phyloP scores from a whole-genome alignment of 495 filamentous ascomycete species.

The Neurospora tetrasperma region DNA sequence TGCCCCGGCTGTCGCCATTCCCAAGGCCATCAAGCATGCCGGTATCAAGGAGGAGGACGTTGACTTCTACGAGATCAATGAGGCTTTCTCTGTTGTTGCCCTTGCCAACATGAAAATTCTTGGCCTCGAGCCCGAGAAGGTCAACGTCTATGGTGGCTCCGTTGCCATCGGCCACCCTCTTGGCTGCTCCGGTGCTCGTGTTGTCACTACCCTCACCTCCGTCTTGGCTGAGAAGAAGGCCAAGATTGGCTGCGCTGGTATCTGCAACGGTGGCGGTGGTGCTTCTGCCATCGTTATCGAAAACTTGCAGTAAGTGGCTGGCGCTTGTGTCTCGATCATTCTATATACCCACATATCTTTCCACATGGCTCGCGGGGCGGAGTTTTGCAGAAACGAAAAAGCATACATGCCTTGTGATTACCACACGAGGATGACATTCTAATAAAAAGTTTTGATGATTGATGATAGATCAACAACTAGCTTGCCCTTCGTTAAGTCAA shows the following conservation, averaged over 20 bases:
- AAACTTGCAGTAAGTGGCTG: constrained; percentile 39
- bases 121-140: constrained; percentile 65
- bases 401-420: background rate
- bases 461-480: constrained; percentile 12
- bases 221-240: constrained; percentile 82
- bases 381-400: background rate
- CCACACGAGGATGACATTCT: constrained; percentile 7
- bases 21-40: constrained; percentile 91
- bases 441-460: constrained; percentile 7
- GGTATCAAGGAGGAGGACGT: constrained; percentile 61
- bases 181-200: constrained; percentile 85
- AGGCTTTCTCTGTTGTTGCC: constrained; percentile 95
- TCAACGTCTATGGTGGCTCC: constrained; percentile 91
- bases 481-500: constrained; percentile 10
- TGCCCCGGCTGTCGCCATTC: constrained; percentile 86
- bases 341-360: constrained; percentile 1
- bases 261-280: constrained; percentile 96
- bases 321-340: background rate
- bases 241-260: constrained; percentile 88
- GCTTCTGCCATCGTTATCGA: constrained; percentile 88
- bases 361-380: background rate
- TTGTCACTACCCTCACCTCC: constrained; percentile 80
- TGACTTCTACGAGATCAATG: constrained; percentile 97
- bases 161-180: constrained; percentile 94
- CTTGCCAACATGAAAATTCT: constrained; percentile 92